These are phyloP conservation scores for Karstenula rhodostoma DNA, from an alignment of 2,329 filamentous ascomycete genomes.

Conservation along the genomic window DNA sequence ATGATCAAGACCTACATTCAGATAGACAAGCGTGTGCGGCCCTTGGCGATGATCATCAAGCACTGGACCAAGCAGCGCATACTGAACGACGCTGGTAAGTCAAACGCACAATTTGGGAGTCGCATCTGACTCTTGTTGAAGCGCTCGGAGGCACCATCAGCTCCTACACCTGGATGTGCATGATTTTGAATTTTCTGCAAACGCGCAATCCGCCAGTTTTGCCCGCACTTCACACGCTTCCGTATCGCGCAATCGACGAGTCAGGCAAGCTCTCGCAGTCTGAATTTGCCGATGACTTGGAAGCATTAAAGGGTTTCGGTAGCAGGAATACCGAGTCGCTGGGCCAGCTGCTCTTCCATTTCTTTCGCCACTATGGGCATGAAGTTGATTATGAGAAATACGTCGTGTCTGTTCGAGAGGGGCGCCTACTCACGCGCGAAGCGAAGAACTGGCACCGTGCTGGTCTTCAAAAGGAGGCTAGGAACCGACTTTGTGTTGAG, in stretches of 20 bases:
- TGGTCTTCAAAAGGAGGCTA: conserved; percentile 56
- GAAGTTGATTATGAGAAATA: conserved; percentile 88
- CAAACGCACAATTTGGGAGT: background rate
- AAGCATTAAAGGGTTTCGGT: conserved; percentile 77
- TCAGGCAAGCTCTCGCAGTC: conserved; percentile 69
- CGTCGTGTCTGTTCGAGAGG: conserved; percentile 85
- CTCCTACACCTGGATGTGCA: conserved; percentile 99
- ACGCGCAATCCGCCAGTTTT: conserved; percentile 83
- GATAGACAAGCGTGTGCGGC: conserved; percentile 87
- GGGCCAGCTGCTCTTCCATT: conserved; percentile 89
- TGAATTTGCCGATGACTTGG: conserved; percentile 86
- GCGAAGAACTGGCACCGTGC: conserved; percentile 87
- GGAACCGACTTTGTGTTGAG: conserved; percentile 88
- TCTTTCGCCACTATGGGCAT: conserved; percentile 94
- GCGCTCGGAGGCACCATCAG: conserved; percentile 93
- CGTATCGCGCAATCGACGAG: conserved; percentile 67
- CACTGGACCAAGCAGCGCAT: conserved; percentile 94
- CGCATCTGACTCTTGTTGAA: conserved; percentile 48
- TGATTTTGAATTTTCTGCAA: conserved; percentile 96
- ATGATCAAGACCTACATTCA: conserved; percentile 98
- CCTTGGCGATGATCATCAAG: conserved; percentile 95
- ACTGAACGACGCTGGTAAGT: conserved; percentile 93
- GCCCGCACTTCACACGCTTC: conserved; percentile 81
- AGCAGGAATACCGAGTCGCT: conserved; percentile 80
- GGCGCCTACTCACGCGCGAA: conserved; percentile 77